These are phyloP conservation scores for Wickerhamiella sergipiensis DNA, from an alignment of 805 yeast species.

Conservation along the genomic window DNA sequence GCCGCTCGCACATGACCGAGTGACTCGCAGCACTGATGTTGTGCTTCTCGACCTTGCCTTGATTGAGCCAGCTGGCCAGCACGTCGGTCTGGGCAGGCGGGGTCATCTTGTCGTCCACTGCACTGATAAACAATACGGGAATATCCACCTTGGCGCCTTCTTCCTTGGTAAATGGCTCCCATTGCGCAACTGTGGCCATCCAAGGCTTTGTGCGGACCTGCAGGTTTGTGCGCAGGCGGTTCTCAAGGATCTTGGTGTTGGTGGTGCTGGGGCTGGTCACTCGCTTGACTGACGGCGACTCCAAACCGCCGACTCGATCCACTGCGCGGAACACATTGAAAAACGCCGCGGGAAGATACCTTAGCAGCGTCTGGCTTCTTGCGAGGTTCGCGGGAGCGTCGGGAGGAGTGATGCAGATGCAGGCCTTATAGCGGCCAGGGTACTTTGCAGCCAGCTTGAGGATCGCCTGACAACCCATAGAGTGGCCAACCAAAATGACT, in stretches of 20 bases:
- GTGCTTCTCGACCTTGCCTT: conserved; percentile 18
- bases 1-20: conserved; percentile 46
- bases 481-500: conserved; percentile 44
- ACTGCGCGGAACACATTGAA: conserved; percentile 41
- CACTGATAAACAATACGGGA: conserved; percentile 45
- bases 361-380: conserved; percentile 14
- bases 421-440: conserved; percentile 20
- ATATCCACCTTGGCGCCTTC: conserved; percentile 32
- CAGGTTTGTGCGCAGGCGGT: conserved; percentile 60
- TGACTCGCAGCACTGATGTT: conserved; percentile 41
- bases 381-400: conserved; percentile 1
- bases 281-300: conserved; percentile 45
- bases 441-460: conserved; percentile 13
- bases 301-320: conserved; percentile 51
- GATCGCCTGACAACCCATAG: conserved; percentile 53
- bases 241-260: conserved; percentile 30
- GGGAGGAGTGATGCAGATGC: conserved; percentile 27
- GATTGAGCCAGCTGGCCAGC: conserved; percentile 22
- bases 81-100: conserved; percentile 30
- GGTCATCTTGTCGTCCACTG: conserved; percentile 43
- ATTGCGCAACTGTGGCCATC: conserved; percentile 40
- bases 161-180: conserved; percentile 29
- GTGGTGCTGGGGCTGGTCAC: conserved; percentile 30
- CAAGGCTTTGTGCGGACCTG: conserved; percentile 44
- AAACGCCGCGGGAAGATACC: conserved; percentile 22